Conservation (phyloP, 495 filamentous ascomycete species). For the Xylaria nigripes region DNA sequence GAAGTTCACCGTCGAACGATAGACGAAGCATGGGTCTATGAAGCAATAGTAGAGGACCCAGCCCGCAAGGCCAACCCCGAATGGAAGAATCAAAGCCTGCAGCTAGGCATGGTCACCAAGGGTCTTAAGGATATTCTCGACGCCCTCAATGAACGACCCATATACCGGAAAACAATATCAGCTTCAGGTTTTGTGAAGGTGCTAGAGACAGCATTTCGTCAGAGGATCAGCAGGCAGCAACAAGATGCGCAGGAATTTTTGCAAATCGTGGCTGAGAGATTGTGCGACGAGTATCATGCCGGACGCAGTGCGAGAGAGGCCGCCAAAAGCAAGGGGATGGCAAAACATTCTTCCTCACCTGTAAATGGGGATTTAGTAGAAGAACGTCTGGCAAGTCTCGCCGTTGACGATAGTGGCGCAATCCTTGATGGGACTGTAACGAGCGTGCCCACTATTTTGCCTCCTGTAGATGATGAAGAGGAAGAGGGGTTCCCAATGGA, state of each 20-base stretch:
- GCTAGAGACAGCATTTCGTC: conserved; percentile 77
- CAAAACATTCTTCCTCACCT: conserved; percentile 5
- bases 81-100: conserved; percentile 64
- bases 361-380: conserved; percentile 18
- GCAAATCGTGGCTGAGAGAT: conserved; percentile 82
- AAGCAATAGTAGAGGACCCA: conserved; percentile 37
- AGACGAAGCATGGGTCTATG: conserved; percentile 66
- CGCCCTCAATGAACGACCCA: conserved; percentile 85
- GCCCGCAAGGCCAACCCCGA: conserved; percentile 43
- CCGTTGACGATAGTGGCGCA: conserved; percentile 7
- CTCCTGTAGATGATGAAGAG: conserved; percentile 16
- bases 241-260: conserved; percentile 99
- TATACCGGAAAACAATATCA: conserved; percentile 90
- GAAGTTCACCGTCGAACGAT: conserved; percentile 75
- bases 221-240: conserved; percentile 84
- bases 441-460: conserved; percentile 11
- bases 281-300: conserved; percentile 90
- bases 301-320: conserved; percentile 59
- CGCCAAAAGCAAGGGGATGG: conserved; percentile 20
- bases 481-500: conserved; percentile 82
- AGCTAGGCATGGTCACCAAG: conserved; percentile 72
- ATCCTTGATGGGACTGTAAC: conserved; percentile 6
- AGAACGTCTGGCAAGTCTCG: conserved; percentile 18
- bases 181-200: conserved; percentile 68
- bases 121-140: conserved; percentile 90